A percentile compares a stretch with the other conserved stretches of the same genome.
phyloP scores from a whole-genome alignment of 2,329 filamentous ascomycete genomes.

The Saccharata proteae region DNA sequence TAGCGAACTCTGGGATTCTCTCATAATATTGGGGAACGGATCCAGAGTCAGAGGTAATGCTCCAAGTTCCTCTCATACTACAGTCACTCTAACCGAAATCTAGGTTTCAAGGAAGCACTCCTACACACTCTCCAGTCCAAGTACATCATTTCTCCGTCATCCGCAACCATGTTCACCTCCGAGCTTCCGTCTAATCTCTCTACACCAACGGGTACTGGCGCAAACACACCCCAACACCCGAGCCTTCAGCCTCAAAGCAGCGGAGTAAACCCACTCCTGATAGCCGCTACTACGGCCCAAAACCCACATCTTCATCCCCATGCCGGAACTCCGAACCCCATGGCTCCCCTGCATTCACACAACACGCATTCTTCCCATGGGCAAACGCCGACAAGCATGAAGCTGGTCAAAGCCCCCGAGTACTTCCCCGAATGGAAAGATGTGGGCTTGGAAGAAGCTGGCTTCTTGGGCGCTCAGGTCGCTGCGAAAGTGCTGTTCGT shows the following conservation, averaged over 20 bases:
- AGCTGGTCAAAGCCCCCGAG: conserved; percentile 62
- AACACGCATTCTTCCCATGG: conserved; percentile 50
- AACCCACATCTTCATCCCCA: conserved; percentile 37
- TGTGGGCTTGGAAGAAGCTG: conserved; percentile 61
- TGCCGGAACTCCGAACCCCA: conserved; percentile 17
- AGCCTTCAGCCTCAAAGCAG: conserved; percentile 42
- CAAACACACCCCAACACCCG: conserved; percentile 67
- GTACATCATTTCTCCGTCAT: conserved; percentile 82
- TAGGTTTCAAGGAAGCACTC: conserved; percentile 80
- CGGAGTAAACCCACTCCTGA: conserved; percentile 77
- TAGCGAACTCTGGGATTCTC: conserved; percentile 77
- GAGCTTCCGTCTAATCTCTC: conserved; percentile 90
- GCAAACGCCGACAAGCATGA: conserved; percentile 76
- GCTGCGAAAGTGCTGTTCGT: conserved; percentile 66
- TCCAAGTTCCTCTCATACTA: not conserved
- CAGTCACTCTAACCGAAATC: conserved; percentile 24
- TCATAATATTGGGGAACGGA: conserved; percentile 88
- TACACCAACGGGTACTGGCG: conserved; percentile 79
- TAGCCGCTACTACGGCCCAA: conserved; percentile 73
- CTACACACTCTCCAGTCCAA: conserved; percentile 66
- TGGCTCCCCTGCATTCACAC: conserved; percentile 25
- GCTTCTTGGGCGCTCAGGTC: conserved; percentile 79
- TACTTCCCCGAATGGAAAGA: conserved; percentile 89
- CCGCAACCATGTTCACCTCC: conserved; percentile 92
- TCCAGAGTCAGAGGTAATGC: conserved; percentile 46